Conservation (phyloP, 116 monocot species). For the Dioscorea cayenensis region DNA sequence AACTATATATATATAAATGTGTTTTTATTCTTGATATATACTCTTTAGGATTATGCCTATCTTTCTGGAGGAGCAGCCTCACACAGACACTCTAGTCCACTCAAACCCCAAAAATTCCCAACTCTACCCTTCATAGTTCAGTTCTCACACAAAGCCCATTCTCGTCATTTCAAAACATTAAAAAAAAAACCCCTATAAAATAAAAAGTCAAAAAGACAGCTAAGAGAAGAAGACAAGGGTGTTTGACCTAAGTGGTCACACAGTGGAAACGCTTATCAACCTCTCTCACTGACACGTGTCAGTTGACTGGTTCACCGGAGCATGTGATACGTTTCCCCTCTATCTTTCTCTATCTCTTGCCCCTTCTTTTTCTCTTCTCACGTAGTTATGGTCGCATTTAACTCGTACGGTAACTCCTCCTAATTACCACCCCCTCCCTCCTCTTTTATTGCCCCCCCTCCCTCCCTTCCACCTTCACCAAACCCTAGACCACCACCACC, state of each 20-base stretch:
- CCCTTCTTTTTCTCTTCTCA: not conserved
- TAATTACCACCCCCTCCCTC: slow-evolving; percentile 13
- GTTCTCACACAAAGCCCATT: too few relatives aligned
- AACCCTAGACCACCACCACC: not conserved
- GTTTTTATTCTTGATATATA: too few relatives aligned
- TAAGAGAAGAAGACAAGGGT: not conserved
- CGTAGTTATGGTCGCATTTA: slow-evolving; percentile 26
- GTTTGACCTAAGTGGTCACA: not conserved
- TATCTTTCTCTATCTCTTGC: not conserved
- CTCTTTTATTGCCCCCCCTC: not conserved
- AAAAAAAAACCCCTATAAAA: too few relatives aligned
- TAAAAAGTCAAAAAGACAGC: not conserved
- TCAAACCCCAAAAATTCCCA: too few relatives aligned
- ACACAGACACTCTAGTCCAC: too few relatives aligned
- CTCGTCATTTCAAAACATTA: too few relatives aligned
- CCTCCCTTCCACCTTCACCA: not conserved
- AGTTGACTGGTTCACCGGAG: slow-evolving; percentile 10
- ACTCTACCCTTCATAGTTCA: too few relatives aligned
- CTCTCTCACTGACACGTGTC: slow-evolving; percentile 13
- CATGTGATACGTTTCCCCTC: slow-evolving; percentile 7
- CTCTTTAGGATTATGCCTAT: too few relatives aligned
- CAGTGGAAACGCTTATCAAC: not conserved
- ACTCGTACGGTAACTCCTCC: slow-evolving; percentile 15
- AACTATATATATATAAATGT: too few relatives aligned
- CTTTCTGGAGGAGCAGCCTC: too few relatives aligned